These are phyloP conservation scores for Dovyalis caffra DNA, from an alignment of 345 rosid genomes.

Conservation along the genomic window DNA sequence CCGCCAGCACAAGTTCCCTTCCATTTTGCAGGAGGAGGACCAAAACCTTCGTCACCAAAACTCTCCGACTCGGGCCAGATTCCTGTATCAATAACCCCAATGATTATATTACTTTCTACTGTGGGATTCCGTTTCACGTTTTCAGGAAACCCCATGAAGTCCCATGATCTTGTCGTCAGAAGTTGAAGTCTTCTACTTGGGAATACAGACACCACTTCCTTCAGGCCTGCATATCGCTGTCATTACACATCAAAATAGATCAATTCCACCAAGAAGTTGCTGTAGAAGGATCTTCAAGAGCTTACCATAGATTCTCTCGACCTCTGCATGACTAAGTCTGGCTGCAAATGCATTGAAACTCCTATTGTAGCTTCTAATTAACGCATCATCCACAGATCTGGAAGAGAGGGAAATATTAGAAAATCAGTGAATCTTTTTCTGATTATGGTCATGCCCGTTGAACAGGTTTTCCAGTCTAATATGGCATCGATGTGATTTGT, in stretches of 20 bases:
- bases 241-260: background rate
- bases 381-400: slow-evolving; percentile 27
- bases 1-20: slow-evolving; percentile 44
- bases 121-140: background rate
- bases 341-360: slow-evolving; percentile 70
- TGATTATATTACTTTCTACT: slow-evolving; percentile 30
- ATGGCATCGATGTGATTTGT: too few species aligned
- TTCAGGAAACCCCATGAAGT: slow-evolving; percentile 43
- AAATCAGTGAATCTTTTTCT: background rate
- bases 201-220: slow-evolving; percentile 47
- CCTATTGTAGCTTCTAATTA: slow-evolving; percentile 51
- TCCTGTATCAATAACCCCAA: slow-evolving; percentile 44
- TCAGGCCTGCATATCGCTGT: slow-evolving; percentile 20
- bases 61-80: slow-evolving; percentile 50
- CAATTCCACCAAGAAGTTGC: too few species aligned
- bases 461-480: too few species aligned
- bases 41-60: slow-evolving; percentile 45
- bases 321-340: slow-evolving; percentile 42
- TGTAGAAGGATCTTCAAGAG: background rate
- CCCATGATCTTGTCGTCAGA: slow-evolving; percentile 59
- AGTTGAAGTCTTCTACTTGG: slow-evolving; percentile 35
- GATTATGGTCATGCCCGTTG: too few species aligned
- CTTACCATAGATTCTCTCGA: slow-evolving; percentile 39
- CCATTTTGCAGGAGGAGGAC: slow-evolving; percentile 52
- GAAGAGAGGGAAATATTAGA: background rate